Evolutionary conservation across 1,284 basidiomycete species (phyloP).

Genomic region (Irpex sp.): DNA sequence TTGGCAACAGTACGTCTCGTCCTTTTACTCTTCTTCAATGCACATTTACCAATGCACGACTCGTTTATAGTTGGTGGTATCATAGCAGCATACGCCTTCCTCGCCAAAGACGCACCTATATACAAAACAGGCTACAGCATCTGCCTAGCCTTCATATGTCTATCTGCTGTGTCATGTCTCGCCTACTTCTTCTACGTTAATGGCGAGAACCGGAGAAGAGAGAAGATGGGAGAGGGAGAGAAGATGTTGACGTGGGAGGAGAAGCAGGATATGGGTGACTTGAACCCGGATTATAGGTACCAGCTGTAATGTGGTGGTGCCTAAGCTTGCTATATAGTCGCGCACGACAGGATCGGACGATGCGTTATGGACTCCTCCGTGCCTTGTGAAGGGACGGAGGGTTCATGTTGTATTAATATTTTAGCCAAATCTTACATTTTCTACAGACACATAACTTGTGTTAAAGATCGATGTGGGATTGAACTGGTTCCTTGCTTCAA

Average conservation of each 20-base stretch:
- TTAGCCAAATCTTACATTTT: too few species aligned
- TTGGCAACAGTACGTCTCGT: constrained; percentile 21
- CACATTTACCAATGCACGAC: not conserved
- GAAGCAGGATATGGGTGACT: constrained; percentile 26
- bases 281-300: constrained; percentile 26
- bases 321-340: not conserved
- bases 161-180: constrained; percentile 14
- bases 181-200: constrained; percentile 17
- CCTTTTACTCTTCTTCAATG: not conserved
- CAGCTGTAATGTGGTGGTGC: constrained; percentile 9
- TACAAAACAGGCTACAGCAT: constrained; percentile 20
- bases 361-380: too few species aligned
- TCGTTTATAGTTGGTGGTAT: constrained; percentile 19
- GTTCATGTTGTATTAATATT: too few species aligned
- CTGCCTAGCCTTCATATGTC: constrained; percentile 19
- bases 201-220: constrained; percentile 21
- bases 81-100: constrained; percentile 23
- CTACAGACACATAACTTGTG: too few species aligned
- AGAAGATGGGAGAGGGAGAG: constrained; percentile 13
- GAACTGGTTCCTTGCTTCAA: too few species aligned
- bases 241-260: constrained; percentile 22
- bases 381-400: too few species aligned
- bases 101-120: constrained; percentile 17
- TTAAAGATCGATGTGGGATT: too few species aligned
- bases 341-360: too few species aligned